Conservation (phyloP, 805 yeast species). For the Ogataea ganodermae region DNA sequence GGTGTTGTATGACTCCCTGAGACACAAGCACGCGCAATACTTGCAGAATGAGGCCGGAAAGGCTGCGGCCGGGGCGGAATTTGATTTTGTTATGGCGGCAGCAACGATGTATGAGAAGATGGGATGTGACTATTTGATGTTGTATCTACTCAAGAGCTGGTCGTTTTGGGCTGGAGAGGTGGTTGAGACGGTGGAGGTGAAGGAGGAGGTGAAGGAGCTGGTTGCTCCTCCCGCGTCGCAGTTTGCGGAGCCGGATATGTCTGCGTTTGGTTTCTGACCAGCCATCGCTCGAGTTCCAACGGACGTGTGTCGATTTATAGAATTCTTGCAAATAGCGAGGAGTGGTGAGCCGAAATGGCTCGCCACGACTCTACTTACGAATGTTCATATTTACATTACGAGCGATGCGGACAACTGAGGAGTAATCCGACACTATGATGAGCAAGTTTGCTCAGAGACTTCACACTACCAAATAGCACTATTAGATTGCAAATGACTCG, state of each 20-base stretch:
- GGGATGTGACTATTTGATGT: slow-evolving; percentile 86
- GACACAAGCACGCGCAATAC: slow-evolving; percentile 53
- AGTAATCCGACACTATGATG: too few relatives aligned
- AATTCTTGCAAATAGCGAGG: too few relatives aligned
- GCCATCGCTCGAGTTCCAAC: too few relatives aligned
- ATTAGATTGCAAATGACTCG: slow-evolving; percentile 8
- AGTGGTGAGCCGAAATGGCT: too few relatives aligned
- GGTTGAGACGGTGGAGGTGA: not conserved
- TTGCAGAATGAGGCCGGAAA: slow-evolving; percentile 51
- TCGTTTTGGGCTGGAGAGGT: slow-evolving; percentile 39
- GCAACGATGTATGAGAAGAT: slow-evolving; percentile 72
- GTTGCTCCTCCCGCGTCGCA: slow-evolving; percentile 52
- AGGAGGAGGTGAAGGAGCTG: slow-evolving; percentile 21
- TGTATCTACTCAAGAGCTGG: slow-evolving; percentile 70
- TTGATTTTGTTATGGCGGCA: slow-evolving; percentile 60
- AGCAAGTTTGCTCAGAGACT: too few relatives aligned
- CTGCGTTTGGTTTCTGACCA: slow-evolving; percentile 47
- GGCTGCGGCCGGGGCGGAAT: slow-evolving; percentile 52
- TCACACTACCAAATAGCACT: too few relatives aligned
- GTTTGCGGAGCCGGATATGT: slow-evolving; percentile 77
- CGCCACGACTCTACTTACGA: too few relatives aligned
- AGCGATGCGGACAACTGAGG: too few relatives aligned
- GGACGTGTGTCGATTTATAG: too few relatives aligned
- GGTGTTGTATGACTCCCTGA: slow-evolving; percentile 60
- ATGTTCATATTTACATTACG: too few relatives aligned